Conservation (phyloP, 306 rosid species). For the Castanea mollissima region DNA sequence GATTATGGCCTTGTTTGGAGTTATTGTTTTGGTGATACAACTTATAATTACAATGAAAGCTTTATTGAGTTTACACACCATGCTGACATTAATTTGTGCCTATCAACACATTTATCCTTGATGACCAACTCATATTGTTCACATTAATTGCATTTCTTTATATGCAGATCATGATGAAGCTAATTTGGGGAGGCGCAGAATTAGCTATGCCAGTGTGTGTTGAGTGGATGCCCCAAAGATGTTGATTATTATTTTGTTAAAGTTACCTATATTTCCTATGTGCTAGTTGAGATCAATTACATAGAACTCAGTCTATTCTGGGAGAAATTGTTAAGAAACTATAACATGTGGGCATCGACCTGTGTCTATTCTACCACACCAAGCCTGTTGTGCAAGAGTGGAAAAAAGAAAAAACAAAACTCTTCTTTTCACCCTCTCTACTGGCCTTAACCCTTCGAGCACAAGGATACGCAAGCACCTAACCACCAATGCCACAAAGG, state of each 20-base stretch:
- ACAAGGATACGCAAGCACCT: not conserved
- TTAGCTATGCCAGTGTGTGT: too few species aligned
- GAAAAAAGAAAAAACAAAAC: too few species aligned
- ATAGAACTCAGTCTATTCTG: not conserved
- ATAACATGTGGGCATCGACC: not conserved
- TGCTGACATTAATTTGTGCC: too few species aligned
- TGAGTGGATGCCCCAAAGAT: too few species aligned
- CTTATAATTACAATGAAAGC: too few species aligned
- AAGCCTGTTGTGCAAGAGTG: too few species aligned
- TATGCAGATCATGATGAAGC: not conserved
- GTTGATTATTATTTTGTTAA: not conserved
- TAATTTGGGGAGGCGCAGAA: not conserved
- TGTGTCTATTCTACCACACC: too few species aligned
- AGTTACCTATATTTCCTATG: not conserved
- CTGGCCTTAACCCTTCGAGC: not conserved
- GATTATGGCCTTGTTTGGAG: too few species aligned
- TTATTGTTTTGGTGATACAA: too few species aligned
- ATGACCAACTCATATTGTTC: not conserved
- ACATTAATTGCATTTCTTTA: not conserved
- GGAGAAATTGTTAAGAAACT: not conserved
- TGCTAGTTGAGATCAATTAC: not conserved
- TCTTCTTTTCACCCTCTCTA: too few species aligned
- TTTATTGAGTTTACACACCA: too few species aligned
- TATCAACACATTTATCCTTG: not conserved
- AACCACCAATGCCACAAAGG: not conserved